Conservation (phyloP, 257 asterid genomes). For the Primulina tabacum region DNA sequence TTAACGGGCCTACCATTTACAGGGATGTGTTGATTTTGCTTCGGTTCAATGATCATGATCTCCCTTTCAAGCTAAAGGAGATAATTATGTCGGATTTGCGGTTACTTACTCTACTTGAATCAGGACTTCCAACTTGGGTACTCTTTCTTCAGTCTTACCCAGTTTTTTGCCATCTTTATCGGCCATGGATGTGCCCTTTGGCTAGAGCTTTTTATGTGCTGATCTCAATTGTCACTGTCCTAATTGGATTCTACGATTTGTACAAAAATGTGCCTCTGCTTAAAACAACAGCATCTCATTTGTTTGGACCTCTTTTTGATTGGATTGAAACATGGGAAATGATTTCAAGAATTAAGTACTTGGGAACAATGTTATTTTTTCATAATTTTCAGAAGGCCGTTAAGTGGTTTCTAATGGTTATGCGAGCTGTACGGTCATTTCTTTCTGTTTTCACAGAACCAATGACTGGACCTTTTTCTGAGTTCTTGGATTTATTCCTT, state of each 20-base stretch:
- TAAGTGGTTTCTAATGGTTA: slow-evolving; percentile 68
- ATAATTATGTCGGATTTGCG: slow-evolving; percentile 68
- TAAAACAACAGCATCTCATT: slow-evolving; percentile 78
- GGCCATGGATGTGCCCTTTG: slow-evolving; percentile 99
- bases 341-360: slow-evolving; percentile 80
- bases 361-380: slow-evolving; percentile 97
- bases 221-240: slow-evolving; percentile 78
- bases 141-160: slow-evolving; percentile 96
- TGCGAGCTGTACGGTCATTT: slow-evolving; percentile 57
- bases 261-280: slow-evolving; percentile 94
- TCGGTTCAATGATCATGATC: slow-evolving; percentile 68
- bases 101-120: slow-evolving; percentile 80
- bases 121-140: slow-evolving; percentile 99
- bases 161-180: slow-evolving; percentile 78
- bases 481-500: slow-evolving; percentile 56
- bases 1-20: slow-evolving; percentile 54
- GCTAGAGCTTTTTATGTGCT: slow-evolving; percentile 74
- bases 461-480: slow-evolving; percentile 61
- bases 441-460: slow-evolving; percentile 57
- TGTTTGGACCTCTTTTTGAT: slow-evolving; percentile 94
- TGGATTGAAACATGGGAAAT: slow-evolving; percentile 97
- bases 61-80: slow-evolving; percentile 75
- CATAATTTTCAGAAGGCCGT: slow-evolving; percentile 91
- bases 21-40: slow-evolving; percentile 72
- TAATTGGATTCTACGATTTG: slow-evolving; percentile 91